Base-by-base conservation (phyloP, 108 stramenopile genomes). In the Pseudonitzschia multiseries region DNA sequence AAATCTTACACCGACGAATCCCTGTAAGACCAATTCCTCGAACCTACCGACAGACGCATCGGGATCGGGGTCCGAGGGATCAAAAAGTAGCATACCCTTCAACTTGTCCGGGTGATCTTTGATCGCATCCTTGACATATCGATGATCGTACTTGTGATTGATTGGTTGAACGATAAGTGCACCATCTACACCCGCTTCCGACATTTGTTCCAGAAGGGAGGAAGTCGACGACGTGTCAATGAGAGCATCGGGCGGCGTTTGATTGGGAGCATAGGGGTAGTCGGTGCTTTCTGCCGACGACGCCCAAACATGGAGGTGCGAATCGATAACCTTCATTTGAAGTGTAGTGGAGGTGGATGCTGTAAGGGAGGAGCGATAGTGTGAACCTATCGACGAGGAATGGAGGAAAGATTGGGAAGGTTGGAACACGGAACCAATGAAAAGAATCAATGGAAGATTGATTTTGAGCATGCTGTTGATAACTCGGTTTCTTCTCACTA, bases 141-240 rank as follows among this genome's bases (percentile, higher is more conserved):
- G 84, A 66, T 96, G 95, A 65, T 96, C 95, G 64, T 83, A 93
- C 77, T 93, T 94, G 73, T 94, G 87, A 77, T 94, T 92, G 82
- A 94, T 94, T 5, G 95, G 95, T 79, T 96, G 93, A 1, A 96
- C 93, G 52, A 96, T 89, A 8, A 96, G 68, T 18, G 95, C 87
- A 17, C 93, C 93, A 60, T 91, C 89, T 14, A 96, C 89, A n/a
- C 87, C 86, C 15, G 85, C 79, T 8, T 74, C 70, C 17, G 83
- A 57, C 95, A 96, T 96, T 68, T 85, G 75, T 32, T 81, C 44
- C 12, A 94, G 61, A 1, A 96, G 76, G 22, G 65, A 75, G 8
- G 72, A 63, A 13, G 84, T 79, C 12, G 86, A 84, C 0, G 88
- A 87, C 14, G 31, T 28, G 51, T 89, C 75, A 65, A 75, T 86